Evolutionary conservation across 768 basidiomycete species (phyloP), one percentile per base, ranked within the genome.

Genomic region (Dacryopinax spathularia): DNA sequence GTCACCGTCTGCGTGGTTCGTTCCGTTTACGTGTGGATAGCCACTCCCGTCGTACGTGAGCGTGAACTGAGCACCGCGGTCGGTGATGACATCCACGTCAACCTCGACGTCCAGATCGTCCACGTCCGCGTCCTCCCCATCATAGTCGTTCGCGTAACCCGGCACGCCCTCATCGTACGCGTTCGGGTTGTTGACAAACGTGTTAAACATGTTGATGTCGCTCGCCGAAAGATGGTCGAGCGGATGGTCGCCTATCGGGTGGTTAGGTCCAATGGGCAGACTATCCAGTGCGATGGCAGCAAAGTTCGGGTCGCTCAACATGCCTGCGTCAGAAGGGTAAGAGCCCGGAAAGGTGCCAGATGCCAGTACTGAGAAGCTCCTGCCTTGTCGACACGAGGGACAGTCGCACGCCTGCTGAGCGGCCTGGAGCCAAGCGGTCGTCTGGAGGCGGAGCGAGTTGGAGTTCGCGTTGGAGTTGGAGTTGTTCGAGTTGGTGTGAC

Each of bases 361-460:
- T 79, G 68, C 22, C 61, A 34, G 16, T 64, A 60, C 15, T 63
- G 65, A 37, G 62, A 70, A n/a, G 65, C 70, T 63, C 68, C 68
- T n/a, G 67, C 63, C 59, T 66, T 72, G 72, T 66, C 72, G 73
- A 69, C 73, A 73, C 74, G 77, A 33, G 78, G 43, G 66, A 65
- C 48, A 76, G 69, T 78, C 82, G 34, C 77, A 79, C 77, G 85
- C 84, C 73, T 83, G 83, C 68, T 85, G 85, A 34, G 85, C 85
- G 66, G 85, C 81, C 61, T 82, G 78, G 69, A 84, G 84, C 83
- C 86, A 84, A 7, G 82, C 81, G 74, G 81, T 77, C 63, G 82
- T 80, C 77, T 84, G 78, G 63, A 71, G 69, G 48, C 73, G 71
- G 67, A 70, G n/a, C n/a, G n/a, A n/a, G n/a, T n/a, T n/a, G n/a